Conservation (phyloP, 2,329 filamentous ascomycete genomes). For the Aspergillus neotritici region DNA sequence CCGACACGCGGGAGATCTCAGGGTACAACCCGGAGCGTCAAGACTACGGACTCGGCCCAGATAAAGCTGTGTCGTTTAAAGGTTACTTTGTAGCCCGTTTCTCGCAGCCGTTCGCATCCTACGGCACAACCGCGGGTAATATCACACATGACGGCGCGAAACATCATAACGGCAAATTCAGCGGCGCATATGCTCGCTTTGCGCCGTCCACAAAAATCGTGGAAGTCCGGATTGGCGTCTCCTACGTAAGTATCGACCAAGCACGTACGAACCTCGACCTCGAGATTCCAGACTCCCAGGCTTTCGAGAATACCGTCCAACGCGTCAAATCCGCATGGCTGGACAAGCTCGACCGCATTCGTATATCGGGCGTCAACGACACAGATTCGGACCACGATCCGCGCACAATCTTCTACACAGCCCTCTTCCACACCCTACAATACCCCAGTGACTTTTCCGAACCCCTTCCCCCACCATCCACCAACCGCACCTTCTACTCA, state of each 20-base stretch:
- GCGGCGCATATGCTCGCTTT: conserved; percentile 42
- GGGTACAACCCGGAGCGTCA: conserved; percentile 45
- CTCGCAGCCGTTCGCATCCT: conserved; percentile 37
- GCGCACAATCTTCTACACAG: conserved; percentile 44
- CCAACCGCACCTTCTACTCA: conserved; percentile 38
- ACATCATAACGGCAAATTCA: conserved; percentile 30
- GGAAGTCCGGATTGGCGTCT: conserved; percentile 45
- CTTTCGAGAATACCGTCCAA: conserved; percentile 38
- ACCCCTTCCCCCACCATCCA: conserved; percentile 23
- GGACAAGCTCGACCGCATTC: conserved; percentile 42
- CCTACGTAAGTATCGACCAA: conserved; percentile 45
- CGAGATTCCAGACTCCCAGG: conserved; percentile 33
- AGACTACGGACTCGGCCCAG: conserved; percentile 43
- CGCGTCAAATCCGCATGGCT: conserved; percentile 42
- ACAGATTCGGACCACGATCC: conserved; percentile 40
- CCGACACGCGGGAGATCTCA: conserved; percentile 33
- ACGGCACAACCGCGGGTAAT: conserved; percentile 32
- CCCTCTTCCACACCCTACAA: conserved; percentile 44
- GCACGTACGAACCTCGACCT: conserved; percentile 43
- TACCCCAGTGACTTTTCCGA: conserved; percentile 48
- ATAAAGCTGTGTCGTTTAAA: conserved; percentile 37
- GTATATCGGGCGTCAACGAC: conserved; percentile 40
- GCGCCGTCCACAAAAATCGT: conserved; percentile 23
- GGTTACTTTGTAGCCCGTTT: conserved; percentile 47
- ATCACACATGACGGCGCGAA: conserved; percentile 17